Conservation (phyloP, 2,329 filamentous ascomycete species). For the Epichloe brachyelytri region DNA sequence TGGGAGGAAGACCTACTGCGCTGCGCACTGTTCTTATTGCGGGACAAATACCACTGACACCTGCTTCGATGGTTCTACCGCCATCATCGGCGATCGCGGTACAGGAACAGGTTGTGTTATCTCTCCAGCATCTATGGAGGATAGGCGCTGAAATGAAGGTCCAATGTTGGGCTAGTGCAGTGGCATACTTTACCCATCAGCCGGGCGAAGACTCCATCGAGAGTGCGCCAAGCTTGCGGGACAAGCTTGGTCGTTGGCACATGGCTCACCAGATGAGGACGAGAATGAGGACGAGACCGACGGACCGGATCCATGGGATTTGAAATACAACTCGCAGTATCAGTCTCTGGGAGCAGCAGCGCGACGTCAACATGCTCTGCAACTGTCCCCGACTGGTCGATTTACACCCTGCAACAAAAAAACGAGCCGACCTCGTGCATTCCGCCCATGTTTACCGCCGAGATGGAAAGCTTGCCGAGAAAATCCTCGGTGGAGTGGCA, state of each 20-base stretch:
- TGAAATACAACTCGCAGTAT: constrained; percentile 42
- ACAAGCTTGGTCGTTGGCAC: constrained; percentile 34
- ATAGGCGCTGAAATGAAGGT: constrained; percentile 62
- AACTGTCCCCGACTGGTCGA: constrained; percentile 38
- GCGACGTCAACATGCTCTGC: constrained; percentile 13
- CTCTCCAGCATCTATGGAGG: constrained; percentile 82
- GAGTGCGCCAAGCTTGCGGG: constrained; percentile 29
- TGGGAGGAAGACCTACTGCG: constrained; percentile 7
- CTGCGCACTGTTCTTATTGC: constrained; percentile 51
- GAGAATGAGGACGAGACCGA: constrained; percentile 31
- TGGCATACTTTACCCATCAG: constrained; percentile 55
- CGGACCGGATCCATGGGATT: constrained; percentile 56
- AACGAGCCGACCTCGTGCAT: constrained; percentile 23
- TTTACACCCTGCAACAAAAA: constrained; percentile 24
- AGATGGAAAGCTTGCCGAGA: constrained; percentile 67
- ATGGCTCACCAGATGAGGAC: constrained; percentile 24
- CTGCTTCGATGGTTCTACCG: constrained; percentile 59
- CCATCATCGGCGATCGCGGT: constrained; percentile 26
- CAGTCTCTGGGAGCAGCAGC: constrained; percentile 24
- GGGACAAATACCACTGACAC: constrained; percentile 82
- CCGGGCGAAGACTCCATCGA: constrained; percentile 15
- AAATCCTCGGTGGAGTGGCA: constrained; percentile 74
- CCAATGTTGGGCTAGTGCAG: constrained; percentile 59
- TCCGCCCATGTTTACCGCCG: constrained; percentile 60
- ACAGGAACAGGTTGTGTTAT: constrained; percentile 50